Base-by-base conservation (phyloP, 768 basidiomycete species). In the Lyophyllum shimeji region DNA sequence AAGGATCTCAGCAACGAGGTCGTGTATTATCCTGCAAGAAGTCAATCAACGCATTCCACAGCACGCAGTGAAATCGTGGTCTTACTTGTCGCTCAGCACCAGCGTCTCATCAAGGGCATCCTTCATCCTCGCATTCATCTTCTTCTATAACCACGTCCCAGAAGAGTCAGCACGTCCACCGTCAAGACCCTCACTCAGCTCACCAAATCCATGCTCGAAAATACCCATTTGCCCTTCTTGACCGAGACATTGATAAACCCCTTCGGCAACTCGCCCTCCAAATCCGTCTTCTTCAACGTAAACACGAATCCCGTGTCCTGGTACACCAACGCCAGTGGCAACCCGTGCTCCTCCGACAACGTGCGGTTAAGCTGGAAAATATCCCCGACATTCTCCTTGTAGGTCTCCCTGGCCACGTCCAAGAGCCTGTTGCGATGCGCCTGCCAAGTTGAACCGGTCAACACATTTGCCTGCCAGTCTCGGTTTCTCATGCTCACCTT, bases 381-480 rank as follows among this genome's bases (percentile, higher is more conserved):
- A 65, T 99, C 96, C 15, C 84, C 82, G 43, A 96, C 80, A 61
- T 96, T 96, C 69, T 99, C 95, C 63, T 89, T 92, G 75, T 88
- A 98, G 0, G 95, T 95, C 68, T 93, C 93, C 2, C 97, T 82
- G 1, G 96, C 97, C 7, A 98, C 93, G 60, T 98, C 96, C 27
- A 99, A 85, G 9, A 96, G 77, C 25, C 84, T 83, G 61, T 93
- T 91, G 64, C 80, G 82, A 57, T 90, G 89, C 2, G 92, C 89
- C 82, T 89, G 45, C 7, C 48, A 34, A 37, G 25, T 29, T 39
- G 24, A 31, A 0, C 46, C 29, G 34, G 42, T 34, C 8, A 39
- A 12, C 11, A 27, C 17, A 15, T 40, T 42, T 24, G 27, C 13
- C 9, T 17, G 2, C 29, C 39, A 58, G 46, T 31, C 18, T 47